Conservation (phyloP, 2,329 filamentous ascomycete genomes). For the Cordyceps fumosorosea region DNA sequence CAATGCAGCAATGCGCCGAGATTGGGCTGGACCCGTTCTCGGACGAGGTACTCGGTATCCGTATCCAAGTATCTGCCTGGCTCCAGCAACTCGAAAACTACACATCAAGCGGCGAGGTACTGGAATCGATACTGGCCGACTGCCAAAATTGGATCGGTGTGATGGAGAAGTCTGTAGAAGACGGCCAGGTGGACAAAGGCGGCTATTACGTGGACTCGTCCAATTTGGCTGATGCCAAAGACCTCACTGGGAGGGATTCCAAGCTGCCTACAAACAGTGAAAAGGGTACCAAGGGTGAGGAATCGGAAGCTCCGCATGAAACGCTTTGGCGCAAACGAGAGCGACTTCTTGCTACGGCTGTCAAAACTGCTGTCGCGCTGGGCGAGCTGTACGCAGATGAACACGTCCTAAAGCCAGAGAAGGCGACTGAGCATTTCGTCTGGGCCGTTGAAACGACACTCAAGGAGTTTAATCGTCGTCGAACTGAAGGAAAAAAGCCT, state of each 20-base stretch:
- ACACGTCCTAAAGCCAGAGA: constrained; percentile 65
- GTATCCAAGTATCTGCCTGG: constrained; percentile 72
- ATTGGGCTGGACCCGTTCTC: constrained; percentile 79
- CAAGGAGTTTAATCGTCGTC: constrained; percentile 64
- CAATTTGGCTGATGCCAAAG: not conserved
- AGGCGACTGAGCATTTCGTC: constrained; percentile 65
- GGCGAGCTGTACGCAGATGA: constrained; percentile 75
- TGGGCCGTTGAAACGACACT: constrained; percentile 78
- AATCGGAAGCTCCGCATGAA: constrained; percentile 28
- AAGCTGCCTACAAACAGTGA: not conserved
- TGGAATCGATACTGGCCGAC: constrained; percentile 70
- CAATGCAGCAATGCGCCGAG: constrained; percentile 66
- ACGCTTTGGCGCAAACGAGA: constrained; percentile 53
- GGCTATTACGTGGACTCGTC: constrained; percentile 26
- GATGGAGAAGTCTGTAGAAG: constrained; percentile 43
- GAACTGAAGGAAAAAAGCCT: constrained; percentile 59
- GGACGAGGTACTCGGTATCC: constrained; percentile 84
- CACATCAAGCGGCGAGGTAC: constrained; percentile 63
- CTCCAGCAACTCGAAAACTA: constrained; percentile 70
- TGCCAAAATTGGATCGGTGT: constrained; percentile 54
- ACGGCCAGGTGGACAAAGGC: constrained; percentile 38
- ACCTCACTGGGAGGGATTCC: not conserved
- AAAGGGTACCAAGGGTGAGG: not conserved
- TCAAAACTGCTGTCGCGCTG: constrained; percentile 75
- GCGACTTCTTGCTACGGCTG: constrained; percentile 63